Evolutionary conservation across 2,329 filamentous ascomycete species (phyloP).

Genomic region (Colletotrichum nymphaeae): DNA sequence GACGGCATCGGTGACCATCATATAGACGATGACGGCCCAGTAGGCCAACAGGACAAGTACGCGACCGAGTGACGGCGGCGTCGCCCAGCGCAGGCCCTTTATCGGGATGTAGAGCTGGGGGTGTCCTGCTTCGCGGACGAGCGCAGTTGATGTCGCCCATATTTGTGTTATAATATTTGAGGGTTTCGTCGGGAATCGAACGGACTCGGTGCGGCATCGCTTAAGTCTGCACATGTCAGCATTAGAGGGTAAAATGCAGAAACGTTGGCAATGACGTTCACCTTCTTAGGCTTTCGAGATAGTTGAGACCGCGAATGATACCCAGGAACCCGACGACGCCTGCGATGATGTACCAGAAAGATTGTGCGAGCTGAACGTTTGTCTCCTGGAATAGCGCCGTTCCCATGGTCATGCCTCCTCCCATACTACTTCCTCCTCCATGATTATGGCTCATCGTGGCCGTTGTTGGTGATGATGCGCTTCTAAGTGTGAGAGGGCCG

Average conservation of each 20-base stretch:
- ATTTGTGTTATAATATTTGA: slow-evolving; percentile 56
- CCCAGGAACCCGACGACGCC: slow-evolving; percentile 57
- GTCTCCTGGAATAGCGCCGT: slow-evolving; percentile 53
- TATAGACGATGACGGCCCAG: slow-evolving; percentile 69
- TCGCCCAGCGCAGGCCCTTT: slow-evolving; percentile 63
- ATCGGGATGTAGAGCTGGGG: slow-evolving; percentile 64
- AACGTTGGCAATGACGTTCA: slow-evolving; percentile 40
- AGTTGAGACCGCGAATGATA: slow-evolving; percentile 55
- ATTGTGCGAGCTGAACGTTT: slow-evolving; percentile 64
- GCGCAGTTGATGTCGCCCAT: slow-evolving; percentile 70
- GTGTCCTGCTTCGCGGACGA: slow-evolving; percentile 66
- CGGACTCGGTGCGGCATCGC: slow-evolving; percentile 54
- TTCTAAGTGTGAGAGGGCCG: not conserved
- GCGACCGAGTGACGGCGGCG: slow-evolving; percentile 69
- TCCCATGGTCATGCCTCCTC: slow-evolving; percentile 41
- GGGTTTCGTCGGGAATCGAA: slow-evolving; percentile 64
- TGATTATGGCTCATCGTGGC: slow-evolving; percentile 38
- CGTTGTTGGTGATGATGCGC: not conserved
- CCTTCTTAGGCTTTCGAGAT: slow-evolving; percentile 55
- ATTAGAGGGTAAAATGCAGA: not conserved
- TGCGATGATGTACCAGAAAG: slow-evolving; percentile 70
- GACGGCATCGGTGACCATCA: slow-evolving; percentile 63
- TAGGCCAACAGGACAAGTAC: slow-evolving; percentile 65
- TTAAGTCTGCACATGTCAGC: slow-evolving; percentile 53
- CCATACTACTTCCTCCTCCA: slow-evolving; percentile 17